phyloP scores from a whole-genome alignment of 441 rosid genomes.

The Eruca vesicaria region DNA sequence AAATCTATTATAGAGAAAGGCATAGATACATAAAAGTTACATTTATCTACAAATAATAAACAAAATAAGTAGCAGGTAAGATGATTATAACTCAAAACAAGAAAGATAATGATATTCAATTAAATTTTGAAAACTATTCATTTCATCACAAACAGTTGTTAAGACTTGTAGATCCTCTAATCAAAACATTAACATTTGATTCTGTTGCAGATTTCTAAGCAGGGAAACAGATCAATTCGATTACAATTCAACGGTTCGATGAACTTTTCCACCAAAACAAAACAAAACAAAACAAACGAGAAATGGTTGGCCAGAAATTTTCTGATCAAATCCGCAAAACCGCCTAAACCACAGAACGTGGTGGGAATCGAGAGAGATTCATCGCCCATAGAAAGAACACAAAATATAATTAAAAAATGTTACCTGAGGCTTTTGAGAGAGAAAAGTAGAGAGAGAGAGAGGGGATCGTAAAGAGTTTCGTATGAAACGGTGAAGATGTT shows the following conservation, averaged over 20 bases:
- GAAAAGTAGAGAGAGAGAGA: slow-evolving; percentile 31
- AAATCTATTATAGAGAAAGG: neutral
- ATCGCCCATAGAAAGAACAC: neutral
- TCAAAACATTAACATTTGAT: slow-evolving; percentile 4
- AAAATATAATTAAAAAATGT: neutral
- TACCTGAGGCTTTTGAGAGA: slow-evolving; percentile 25
- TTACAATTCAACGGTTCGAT: neutral
- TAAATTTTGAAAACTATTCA: slow-evolving; percentile 15
- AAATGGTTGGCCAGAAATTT: slow-evolving; percentile 6
- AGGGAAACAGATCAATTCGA: slow-evolving; percentile 23
- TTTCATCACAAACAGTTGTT: slow-evolving; percentile 22
- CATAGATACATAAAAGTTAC: neutral
- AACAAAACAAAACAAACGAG: neutral
- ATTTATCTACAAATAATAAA: neutral
- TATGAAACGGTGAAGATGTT: slow-evolving; percentile 36
- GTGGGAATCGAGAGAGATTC: slow-evolving; percentile 22
- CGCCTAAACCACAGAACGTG: slow-evolving; percentile 8
- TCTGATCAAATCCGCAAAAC: slow-evolving; percentile 18
- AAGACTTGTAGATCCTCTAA: slow-evolving; percentile 1
- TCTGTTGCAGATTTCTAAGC: neutral
- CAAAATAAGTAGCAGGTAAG: neutral
- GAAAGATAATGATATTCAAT: neutral
- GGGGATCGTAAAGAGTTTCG: slow-evolving; percentile 31
- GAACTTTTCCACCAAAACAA: neutral
- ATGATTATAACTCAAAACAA: neutral